phyloP scores from a whole-genome alignment of 2,329 filamentous ascomycete genomes.

The Beauveria medogensis region DNA sequence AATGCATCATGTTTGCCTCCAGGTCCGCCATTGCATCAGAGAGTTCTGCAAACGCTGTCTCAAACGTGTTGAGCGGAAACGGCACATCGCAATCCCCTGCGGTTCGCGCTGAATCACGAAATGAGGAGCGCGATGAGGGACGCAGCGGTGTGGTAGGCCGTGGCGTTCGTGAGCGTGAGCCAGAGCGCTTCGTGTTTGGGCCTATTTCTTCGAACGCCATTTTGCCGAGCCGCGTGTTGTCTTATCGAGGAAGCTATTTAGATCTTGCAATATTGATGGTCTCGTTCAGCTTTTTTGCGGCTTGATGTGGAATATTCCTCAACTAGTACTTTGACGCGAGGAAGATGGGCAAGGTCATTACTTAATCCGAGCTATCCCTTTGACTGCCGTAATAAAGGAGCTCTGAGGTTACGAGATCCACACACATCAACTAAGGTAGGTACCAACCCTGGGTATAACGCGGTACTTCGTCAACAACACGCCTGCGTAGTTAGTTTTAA shows the following conservation, averaged over 20 bases:
- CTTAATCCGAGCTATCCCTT: too few relatives aligned
- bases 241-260: background rate
- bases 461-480: too few relatives aligned
- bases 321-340: background rate
- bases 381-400: too few relatives aligned
- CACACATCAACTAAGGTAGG: too few relatives aligned
- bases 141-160: conserved; percentile 88
- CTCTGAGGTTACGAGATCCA: too few relatives aligned
- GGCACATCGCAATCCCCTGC: conserved; percentile 42
- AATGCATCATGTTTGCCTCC: conserved; percentile 94
- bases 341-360: background rate
- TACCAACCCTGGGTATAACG: too few relatives aligned
- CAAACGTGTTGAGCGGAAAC: conserved; percentile 72
- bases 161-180: conserved; percentile 56
- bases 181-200: conserved; percentile 35
- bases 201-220: conserved; percentile 23
- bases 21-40: conserved; percentile 91
- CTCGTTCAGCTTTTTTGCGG: too few relatives aligned
- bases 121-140: conserved; percentile 79
- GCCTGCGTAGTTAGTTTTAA: too few relatives aligned
- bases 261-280: too few relatives aligned
- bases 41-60: conserved; percentile 87
- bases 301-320: too few relatives aligned
- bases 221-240: conserved; percentile 1
- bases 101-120: conserved; percentile 65